Evolutionary conservation across 768 basidiomycete species (phyloP), one percentile per base, ranked within the genome.

Genomic region (Pleurotus cornucopiae): DNA sequence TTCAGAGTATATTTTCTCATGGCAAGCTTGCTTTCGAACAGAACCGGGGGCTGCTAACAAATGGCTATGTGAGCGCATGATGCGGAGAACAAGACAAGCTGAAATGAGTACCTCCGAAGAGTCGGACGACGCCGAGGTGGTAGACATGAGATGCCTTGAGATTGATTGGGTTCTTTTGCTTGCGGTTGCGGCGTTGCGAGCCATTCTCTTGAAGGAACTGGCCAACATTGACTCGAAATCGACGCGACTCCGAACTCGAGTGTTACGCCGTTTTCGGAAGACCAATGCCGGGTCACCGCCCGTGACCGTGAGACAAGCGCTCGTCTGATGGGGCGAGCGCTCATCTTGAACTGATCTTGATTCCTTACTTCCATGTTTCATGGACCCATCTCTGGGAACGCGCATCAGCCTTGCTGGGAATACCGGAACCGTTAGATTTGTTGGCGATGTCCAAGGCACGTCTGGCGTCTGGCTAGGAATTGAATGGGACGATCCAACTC

Each of bases 391-490:
- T 9, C 58, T 77, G 37, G 86, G 83, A 57, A 74, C 80, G 45
- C 82, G 91, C 54, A 73, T 92, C 62, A 69, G 60, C 60, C 68
- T 80, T 54, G 71, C 76, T 53, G 81, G 77, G 16, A 66, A 84
- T 62, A 65, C 80, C 44, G 92, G 88, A 2, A 92, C 90, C 3
- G 69, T 96, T 59, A 82, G 71, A 69, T 94, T 80, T 64, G 70
- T 79, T 12, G 93, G 93, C 1, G 60, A 67, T 1, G 84, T 95
- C 16, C 72, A 81, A 14, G 79, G 79, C 12, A 84, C 89, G 0
- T 64, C 71, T 2, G 91, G 89, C 3, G 62, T 70, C 11, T 98
- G 95, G 95, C 77, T 94, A n/a, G 96, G 96, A n/a, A 81, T 98
- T 46, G 96, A 98, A 72, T 98, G 95, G 91, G 96, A 98, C 65